A percentile compares a stretch with the other conserved stretches of the same genome.
phyloP scores from a whole-genome alignment of 148 eudicot species.

The Heliamphora exappendiculata region DNA sequence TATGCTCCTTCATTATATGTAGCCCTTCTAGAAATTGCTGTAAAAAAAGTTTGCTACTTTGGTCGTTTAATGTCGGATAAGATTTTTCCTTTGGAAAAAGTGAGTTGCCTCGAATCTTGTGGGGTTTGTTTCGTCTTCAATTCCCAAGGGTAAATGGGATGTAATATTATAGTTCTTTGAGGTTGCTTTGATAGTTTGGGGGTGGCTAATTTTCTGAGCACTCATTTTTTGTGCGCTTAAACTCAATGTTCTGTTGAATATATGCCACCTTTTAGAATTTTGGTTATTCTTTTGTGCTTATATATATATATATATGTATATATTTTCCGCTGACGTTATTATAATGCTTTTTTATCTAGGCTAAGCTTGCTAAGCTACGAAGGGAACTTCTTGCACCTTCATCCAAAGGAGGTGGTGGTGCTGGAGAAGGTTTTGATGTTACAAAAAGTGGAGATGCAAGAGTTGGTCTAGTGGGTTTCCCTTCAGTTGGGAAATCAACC shows the following conservation, averaged over 20 bases:
- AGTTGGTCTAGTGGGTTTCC: constrained; percentile 98
- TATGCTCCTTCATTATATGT: not conserved
- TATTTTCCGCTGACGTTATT: not conserved
- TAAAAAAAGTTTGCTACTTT: not conserved
- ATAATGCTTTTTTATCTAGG: constrained; percentile 36
- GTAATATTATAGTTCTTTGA: not conserved
- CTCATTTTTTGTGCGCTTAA: not conserved
- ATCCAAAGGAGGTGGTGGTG: constrained; percentile 93
- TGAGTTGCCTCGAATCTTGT: not conserved
- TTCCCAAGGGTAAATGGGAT: not conserved
- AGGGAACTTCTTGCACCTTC: constrained; percentile 88
- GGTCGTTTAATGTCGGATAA: not conserved
- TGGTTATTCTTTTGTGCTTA: not conserved
- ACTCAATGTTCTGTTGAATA: constrained; percentile 2
- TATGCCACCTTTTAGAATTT: not conserved
- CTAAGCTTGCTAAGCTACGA: constrained; percentile 95
- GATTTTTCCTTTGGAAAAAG: not conserved
- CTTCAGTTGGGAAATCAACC: constrained; percentile 98
- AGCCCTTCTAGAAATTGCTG: not conserved
- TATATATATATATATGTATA: no score
- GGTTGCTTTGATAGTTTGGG: not conserved
- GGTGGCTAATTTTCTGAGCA: not conserved
- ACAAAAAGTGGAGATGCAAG: constrained; percentile 99
- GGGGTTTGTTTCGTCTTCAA: not conserved
- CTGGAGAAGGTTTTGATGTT: constrained; percentile 99